Base-by-base conservation (phyloP, 306 rosid species). In the Spatholobus suberectus region DNA sequence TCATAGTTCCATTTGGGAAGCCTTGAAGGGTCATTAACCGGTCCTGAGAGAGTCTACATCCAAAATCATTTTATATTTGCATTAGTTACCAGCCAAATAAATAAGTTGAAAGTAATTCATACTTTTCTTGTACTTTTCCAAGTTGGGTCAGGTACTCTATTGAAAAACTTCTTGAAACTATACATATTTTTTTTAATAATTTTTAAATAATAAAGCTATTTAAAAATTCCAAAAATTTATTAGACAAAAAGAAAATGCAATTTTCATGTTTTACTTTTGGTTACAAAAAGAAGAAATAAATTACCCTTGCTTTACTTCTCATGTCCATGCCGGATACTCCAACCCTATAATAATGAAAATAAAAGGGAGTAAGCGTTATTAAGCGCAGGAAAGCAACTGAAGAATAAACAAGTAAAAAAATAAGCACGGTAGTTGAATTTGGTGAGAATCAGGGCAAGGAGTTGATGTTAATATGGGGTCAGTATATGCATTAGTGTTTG, bases 221-320 rank as follows among this genome's bases (percentile, higher is more conserved):
- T 70, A 46, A 70, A 70, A 46, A 3, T 32, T n/a, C 47, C 1
- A 26, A n/a, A n/a, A n/a, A n/a, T n/a, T n/a, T n/a, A n/a, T n/a
- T n/a, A n/a, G n/a, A n/a, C n/a, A n/a, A n/a, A n/a, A n/a, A n/a
- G n/a, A n/a, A n/a, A n/a, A n/a, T n/a, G n/a, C n/a, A n/a, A n/a
- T n/a, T n/a, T n/a, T 32, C 78, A 5, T 54, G 20, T 13, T 5
- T 5, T 0, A 2, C 13, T 51, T 68, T 67, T 38, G 14, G 13
- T 73, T 54, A 7, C 10, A 79, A 15, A 52, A 18, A 40, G 26
- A 27, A 66, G 62, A 81, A 70, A 76, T 84, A 41, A 79, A 67
- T 82, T 90, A 93, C 98, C 90, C 90, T 95, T 59, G 93, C 97
- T 92, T 96, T 96, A 88, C 99, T 96, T 86, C 99, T 89, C 57